Conservation (phyloP, 371 early-diverging fungal species). For the Umbelopsis sp. region DNA sequence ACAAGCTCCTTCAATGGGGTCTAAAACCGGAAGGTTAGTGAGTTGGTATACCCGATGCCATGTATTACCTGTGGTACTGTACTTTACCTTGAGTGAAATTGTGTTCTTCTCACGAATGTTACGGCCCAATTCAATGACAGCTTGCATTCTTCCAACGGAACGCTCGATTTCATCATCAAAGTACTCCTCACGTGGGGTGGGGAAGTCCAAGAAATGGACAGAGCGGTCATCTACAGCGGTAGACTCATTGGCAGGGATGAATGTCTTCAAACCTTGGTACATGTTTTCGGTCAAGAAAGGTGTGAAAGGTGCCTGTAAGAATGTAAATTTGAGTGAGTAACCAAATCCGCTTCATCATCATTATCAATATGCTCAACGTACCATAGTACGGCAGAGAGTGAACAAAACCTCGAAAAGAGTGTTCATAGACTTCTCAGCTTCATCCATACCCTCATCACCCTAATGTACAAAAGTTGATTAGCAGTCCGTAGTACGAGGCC, state of each 20-base stretch:
- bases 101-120: slow-evolving; percentile 93
- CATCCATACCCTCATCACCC: slow-evolving; percentile 90
- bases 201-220: slow-evolving; percentile 93
- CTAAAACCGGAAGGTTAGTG: slow-evolving; percentile 31
- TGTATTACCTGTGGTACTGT: no score
- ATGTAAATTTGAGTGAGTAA: no score
- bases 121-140: slow-evolving; percentile 97
- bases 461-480: not conserved
- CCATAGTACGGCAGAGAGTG: slow-evolving; percentile 92
- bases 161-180: slow-evolving; percentile 95
- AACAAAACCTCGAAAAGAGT: slow-evolving; percentile 94
- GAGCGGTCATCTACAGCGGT: slow-evolving; percentile 79
- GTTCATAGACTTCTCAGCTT: slow-evolving; percentile 84
- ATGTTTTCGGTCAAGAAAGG: slow-evolving; percentile 99
- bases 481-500: no score
- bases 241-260: slow-evolving; percentile 58
- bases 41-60: not conserved
- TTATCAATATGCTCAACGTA: slow-evolving; percentile 17
- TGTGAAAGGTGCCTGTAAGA: slow-evolving; percentile 90
- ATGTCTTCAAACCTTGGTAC: slow-evolving; percentile 91
- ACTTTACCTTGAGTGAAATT: slow-evolving; percentile 84
- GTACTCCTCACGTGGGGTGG: slow-evolving; percentile 92
- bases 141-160: slow-evolving; percentile 93
- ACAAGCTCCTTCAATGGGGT: slow-evolving; percentile 95
- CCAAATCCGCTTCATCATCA: no score